Evolutionary conservation across 192 early-diverging fungal genomes (phyloP), one percentile per base, ranked within the genome.

Genomic region (Podila epigama): DNA sequence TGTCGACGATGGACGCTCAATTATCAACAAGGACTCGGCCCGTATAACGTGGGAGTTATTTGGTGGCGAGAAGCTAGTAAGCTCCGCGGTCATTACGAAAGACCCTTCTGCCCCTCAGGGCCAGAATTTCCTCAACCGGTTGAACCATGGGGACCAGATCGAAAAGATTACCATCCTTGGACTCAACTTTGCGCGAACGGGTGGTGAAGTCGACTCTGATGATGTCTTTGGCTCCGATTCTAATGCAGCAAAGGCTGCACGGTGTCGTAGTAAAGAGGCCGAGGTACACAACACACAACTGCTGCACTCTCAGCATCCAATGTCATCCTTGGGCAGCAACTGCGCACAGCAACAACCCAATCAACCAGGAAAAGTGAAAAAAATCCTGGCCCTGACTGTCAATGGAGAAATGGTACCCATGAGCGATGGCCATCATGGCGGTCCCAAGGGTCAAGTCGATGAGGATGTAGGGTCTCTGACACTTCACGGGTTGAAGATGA

Each of bases 1-100:
- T 59, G 57, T 89, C 11, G 90, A 91, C 57, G 89, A 92, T 60
- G 91, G 90, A 16, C 78, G 29, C 6, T 75, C 72, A 0, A 37
- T 67, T 9, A 27, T 58, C 5, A 62, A 62, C 16, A 13, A 22
- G 6, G 12, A 37, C 12, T 28, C 31, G 25, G 73, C 73, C 0
- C 12, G 16, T 1, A 32, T 77, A 18, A 39, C 32, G 5, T 77
- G 25, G 25, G 55, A 58, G 51, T 5, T 75, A 40, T 34, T 10
- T 22, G 15, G 5, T 10, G 70, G 70, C 2, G 34, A 66, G 44
- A 35, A 75, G 27, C 48, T 75, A 32, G 18, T 57, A 9, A 75
- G 70, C 36, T 42, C 65, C 25, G 70, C 42, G 0, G 22, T 20
- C 1, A 13, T 65, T 1, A 31, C 41, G 36, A 36, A 57, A 20